Evolutionary conservation across 305 asterid species (phyloP).

Genomic region (Fraxinus albicans): DNA sequence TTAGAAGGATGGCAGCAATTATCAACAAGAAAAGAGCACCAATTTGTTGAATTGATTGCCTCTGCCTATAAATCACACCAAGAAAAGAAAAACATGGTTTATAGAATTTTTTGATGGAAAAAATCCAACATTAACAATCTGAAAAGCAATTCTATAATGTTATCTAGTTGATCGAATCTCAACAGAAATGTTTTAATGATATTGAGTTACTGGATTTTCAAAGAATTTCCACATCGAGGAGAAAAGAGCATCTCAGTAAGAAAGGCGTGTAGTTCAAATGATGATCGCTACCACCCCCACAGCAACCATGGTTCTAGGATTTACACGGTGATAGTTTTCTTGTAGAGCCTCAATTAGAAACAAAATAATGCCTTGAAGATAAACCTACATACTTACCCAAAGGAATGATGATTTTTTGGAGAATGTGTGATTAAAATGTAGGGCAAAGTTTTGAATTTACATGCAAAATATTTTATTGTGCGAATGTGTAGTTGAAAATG

Average conservation of each 20-base stretch:
- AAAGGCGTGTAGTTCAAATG: constrained; percentile 6
- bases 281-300: constrained; percentile 3
- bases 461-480: no score
- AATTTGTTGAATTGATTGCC: constrained; percentile 87
- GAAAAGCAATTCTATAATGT: not conserved
- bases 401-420: no score
- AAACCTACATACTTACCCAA: not conserved
- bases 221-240: not conserved
- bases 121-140: not conserved
- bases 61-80: constrained; percentile 57
- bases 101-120: not conserved
- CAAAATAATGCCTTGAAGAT: not conserved
- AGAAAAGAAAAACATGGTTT: constrained; percentile 14
- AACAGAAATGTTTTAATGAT: not conserved
- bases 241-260: not conserved
- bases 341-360: not conserved
- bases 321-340: not conserved
- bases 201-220: not conserved
- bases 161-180: constrained; percentile 10
- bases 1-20: constrained; percentile 80
- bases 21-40: constrained; percentile 93
- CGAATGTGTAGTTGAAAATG: no score
- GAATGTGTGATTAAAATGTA: no score
- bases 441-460: no score
- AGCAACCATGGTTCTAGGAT: not conserved